These are phyloP conservation scores for Globisporangium emineosum DNA, from an alignment of 352 stramenopile species.

Conservation along the genomic window DNA sequence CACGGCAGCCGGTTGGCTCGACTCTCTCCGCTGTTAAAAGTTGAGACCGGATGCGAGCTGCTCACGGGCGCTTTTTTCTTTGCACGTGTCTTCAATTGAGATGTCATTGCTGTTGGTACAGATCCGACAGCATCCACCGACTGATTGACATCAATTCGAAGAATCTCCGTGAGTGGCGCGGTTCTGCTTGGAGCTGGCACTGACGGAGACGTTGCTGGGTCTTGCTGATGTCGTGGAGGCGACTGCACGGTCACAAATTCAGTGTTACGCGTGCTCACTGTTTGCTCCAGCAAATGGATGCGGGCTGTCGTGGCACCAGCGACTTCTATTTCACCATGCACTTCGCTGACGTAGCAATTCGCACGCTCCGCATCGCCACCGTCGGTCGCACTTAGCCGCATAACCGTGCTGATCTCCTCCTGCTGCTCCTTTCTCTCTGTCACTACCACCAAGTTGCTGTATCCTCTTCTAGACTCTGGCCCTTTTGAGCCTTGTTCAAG, in stretches of 20 bases:
- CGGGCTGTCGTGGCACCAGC: too few species aligned
- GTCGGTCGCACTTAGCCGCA: too few species aligned
- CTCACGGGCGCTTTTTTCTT: constrained; percentile 38
- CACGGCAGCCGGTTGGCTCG: constrained; percentile 18
- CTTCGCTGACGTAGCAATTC: too few species aligned
- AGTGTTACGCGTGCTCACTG: not conserved
- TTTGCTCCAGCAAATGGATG: too few species aligned
- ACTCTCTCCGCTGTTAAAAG: constrained; percentile 30
- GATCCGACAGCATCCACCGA: constrained; percentile 15
- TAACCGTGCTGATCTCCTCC: too few species aligned
- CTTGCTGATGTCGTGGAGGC: constrained; percentile 1
- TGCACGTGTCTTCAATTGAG: constrained; percentile 41
- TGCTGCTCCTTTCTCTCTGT: too few species aligned
- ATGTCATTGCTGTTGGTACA: constrained; percentile 27
- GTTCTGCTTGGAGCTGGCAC: constrained; percentile 11
- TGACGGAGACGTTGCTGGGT: constrained; percentile 6
- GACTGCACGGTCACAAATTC: not conserved
- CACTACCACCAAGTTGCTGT: too few species aligned
- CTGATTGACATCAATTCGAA: constrained; percentile 49
- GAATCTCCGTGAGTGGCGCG: constrained; percentile 20
- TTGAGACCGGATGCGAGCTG: constrained; percentile 31
- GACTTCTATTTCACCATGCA: too few species aligned
- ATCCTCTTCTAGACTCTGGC: too few species aligned
- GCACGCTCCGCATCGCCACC: not conserved
- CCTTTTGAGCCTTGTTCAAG: too few species aligned